Evolutionary conservation across 169 alveolate species (phyloP).

Genomic region (Amoebophrya sp.): DNA sequence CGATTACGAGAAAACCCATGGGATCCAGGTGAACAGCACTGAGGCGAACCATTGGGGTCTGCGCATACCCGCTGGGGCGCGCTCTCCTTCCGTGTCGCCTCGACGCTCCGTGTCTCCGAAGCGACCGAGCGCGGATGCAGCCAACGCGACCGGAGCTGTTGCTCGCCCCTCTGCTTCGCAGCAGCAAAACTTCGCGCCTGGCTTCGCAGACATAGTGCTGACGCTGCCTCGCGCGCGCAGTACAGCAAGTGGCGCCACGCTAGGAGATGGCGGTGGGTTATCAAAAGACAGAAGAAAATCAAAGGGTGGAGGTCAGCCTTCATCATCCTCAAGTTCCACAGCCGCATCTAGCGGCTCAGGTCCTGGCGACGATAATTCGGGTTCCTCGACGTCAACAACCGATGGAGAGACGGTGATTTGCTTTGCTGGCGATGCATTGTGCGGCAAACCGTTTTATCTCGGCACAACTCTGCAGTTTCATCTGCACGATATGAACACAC

Average conservation of each 20-base stretch:
- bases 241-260: neutral
- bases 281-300: no score
- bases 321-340: no score
- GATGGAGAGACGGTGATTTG: neutral
- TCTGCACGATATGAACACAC: conserved; percentile 11
- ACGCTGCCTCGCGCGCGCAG: no score
- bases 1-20: neutral
- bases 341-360: neutral
- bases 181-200: no score
- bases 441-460: neutral
- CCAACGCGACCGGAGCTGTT: neutral
- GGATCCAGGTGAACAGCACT: neutral
- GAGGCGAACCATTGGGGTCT: neutral
- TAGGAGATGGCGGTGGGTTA: neutral
- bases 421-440: neutral
- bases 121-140: neutral
- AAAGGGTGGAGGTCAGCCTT: no score
- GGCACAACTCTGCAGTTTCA: conserved; percentile 17
- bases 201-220: no score
- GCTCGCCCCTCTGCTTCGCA: neutral
- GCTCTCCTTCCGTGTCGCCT: no score
- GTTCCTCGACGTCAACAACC: neutral
- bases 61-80: no score
- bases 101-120: neutral
- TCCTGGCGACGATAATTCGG: neutral